Evolutionary conservation across 202 grass and related monocot genomes (phyloP).

Genomic region (Alloteropsis angusta): DNA sequence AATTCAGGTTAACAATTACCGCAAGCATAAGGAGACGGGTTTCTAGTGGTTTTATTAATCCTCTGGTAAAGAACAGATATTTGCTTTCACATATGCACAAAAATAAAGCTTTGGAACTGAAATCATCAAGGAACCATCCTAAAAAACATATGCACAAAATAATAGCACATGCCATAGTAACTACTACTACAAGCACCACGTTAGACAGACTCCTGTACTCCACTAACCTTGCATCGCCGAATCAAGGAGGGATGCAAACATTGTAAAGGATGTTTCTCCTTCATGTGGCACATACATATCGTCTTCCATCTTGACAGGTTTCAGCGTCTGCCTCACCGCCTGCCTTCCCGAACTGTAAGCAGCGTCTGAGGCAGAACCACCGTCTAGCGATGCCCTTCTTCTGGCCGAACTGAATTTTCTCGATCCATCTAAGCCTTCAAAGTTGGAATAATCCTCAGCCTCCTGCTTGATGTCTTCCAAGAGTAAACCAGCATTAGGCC

Average conservation of each 20-base stretch:
- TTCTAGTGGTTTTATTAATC: not conserved
- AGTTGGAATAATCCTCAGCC: slow-evolving; percentile 39
- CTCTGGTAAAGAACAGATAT: slow-evolving; percentile 2
- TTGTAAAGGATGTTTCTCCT: slow-evolving; percentile 57
- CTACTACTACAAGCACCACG: not conserved
- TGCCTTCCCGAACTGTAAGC: slow-evolving; percentile 40
- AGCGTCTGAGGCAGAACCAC: slow-evolving; percentile 32
- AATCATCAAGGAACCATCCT: not conserved
- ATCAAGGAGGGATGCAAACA: slow-evolving; percentile 87
- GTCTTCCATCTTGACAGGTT: slow-evolving; percentile 56
- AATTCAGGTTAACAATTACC: not conserved
- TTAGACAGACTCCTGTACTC: not conserved
- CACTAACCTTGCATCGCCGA: slow-evolving; percentile 81
- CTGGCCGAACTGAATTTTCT: slow-evolving; percentile 37
- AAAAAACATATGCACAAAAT: not conserved
- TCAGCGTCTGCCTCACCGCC: slow-evolving; percentile 24
- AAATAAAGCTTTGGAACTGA: not conserved
- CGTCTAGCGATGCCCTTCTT: slow-evolving; percentile 46
- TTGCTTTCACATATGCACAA: not conserved
- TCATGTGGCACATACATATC: slow-evolving; percentile 35
- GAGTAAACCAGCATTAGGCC: slow-evolving; percentile 68
- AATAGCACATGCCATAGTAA: not conserved
- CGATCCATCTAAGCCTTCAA: slow-evolving; percentile 43
- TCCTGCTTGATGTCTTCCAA: slow-evolving; percentile 96
- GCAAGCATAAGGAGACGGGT: not conserved